Evolutionary conservation across 2,329 filamentous ascomycete species (phyloP).

Genomic region (Xylaria sp.): DNA sequence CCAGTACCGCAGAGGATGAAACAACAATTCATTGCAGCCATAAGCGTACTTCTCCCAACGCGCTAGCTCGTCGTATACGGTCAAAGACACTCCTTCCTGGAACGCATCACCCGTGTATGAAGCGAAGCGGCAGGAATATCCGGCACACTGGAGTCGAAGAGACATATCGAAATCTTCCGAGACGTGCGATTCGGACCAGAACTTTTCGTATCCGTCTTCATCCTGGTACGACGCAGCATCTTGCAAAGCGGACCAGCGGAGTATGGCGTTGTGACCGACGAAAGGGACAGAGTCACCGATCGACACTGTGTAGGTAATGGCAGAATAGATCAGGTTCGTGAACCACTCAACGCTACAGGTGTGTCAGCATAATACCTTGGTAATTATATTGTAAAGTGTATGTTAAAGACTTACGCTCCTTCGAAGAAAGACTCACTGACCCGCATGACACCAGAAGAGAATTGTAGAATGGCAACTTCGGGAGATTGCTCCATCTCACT

Average conservation of each 20-base stretch:
- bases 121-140: conserved; percentile 78
- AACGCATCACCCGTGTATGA: conserved; percentile 81
- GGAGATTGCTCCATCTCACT: conserved; percentile 85
- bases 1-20: conserved; percentile 82
- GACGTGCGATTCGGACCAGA: conserved; percentile 83
- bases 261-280: conserved; percentile 82
- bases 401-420: conserved; percentile 52
- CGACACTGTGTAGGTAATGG: conserved; percentile 80
- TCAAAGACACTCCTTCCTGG: conserved; percentile 85
- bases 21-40: conserved; percentile 84
- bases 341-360: conserved; percentile 73
- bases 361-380: conserved; percentile 23
- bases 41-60: conserved; percentile 91
- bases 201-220: conserved; percentile 79
- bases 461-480: conserved; percentile 82
- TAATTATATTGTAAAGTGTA: background rate
- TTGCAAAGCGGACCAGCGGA: conserved; percentile 80
- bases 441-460: conserved; percentile 82
- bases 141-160: conserved; percentile 76
- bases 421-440: conserved; percentile 79
- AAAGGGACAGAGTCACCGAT: conserved; percentile 83
- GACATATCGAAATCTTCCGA: conserved; percentile 88
- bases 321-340: conserved; percentile 79
- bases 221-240: conserved; percentile 74
- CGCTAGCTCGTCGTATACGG: conserved; percentile 84